Conservation (phyloP, 2,329 filamentous ascomycete species). For the Cladosporium sp. region DNA sequence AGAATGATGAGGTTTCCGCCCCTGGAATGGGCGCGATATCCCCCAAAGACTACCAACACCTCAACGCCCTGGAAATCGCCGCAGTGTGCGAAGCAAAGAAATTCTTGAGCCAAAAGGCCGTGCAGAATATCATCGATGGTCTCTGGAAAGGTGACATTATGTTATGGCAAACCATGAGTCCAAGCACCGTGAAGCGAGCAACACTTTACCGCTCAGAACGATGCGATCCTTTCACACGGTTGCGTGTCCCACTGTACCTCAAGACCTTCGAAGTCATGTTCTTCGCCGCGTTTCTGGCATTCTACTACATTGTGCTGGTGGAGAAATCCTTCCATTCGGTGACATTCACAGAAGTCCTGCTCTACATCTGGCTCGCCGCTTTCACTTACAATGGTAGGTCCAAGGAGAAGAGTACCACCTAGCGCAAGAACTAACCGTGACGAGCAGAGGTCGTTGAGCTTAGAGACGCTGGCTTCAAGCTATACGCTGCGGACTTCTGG, state of each 20-base stretch:
- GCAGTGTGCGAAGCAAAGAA: constrained; percentile 77
- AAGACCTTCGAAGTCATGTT: constrained; percentile 82
- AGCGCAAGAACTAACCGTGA: not conserved
- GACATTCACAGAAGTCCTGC: constrained; percentile 63
- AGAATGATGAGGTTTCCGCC: constrained; percentile 14
- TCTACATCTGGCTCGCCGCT: constrained; percentile 82
- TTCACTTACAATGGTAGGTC: constrained; percentile 75
- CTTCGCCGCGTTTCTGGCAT: constrained; percentile 68
- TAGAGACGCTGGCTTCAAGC: constrained; percentile 78
- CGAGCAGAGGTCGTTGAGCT: constrained; percentile 63
- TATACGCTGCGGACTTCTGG: constrained; percentile 82
- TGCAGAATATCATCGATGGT: constrained; percentile 78
- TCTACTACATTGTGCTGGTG: constrained; percentile 85
- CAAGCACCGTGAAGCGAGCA: constrained; percentile 69
- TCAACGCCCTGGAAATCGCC: constrained; percentile 86
- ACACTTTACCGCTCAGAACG: constrained; percentile 66
- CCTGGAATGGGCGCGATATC: constrained; percentile 4
- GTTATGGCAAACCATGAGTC: constrained; percentile 77
- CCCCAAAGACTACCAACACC: constrained; percentile 56
- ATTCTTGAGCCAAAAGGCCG: constrained; percentile 73
- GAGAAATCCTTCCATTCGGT: constrained; percentile 64
- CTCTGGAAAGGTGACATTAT: constrained; percentile 85
- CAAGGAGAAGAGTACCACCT: too few species aligned
- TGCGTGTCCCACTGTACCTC: constrained; percentile 77
- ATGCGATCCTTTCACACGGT: constrained; percentile 69